Evolutionary conservation across 164 flowering plant genomes (phyloP).

Genomic region (Cinnamomum micranthum): DNA sequence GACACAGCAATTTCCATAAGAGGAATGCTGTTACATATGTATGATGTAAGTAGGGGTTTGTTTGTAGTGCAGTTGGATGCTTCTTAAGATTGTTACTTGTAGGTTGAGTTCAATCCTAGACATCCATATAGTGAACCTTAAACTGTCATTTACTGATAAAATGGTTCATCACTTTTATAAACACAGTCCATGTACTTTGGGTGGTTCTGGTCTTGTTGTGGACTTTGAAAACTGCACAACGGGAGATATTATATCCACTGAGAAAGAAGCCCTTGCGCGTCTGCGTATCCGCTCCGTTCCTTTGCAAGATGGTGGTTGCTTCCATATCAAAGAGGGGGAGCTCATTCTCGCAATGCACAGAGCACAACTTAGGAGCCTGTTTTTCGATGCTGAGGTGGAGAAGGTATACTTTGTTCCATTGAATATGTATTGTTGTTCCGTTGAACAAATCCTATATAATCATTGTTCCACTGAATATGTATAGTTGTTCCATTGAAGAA

Average conservation of each 20-base stretch:
- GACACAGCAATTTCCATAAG: not conserved
- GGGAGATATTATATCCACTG: constrained; percentile 20
- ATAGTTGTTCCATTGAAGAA: too few species aligned
- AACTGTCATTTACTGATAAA: not conserved
- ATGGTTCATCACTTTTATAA: not conserved
- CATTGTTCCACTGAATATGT: not conserved
- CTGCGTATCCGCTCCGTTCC: constrained; percentile 39
- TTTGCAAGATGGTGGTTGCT: constrained; percentile 37
- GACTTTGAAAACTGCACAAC: constrained; percentile 21
- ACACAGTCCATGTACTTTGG: constrained; percentile 16
- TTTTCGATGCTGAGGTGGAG: constrained; percentile 42
- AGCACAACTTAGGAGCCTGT: constrained; percentile 17
- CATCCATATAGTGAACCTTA: not conserved
- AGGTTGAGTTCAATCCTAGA: too few species aligned
- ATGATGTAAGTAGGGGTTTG: not conserved
- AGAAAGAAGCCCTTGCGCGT: constrained; percentile 25
- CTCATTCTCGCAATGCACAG: constrained; percentile 31
- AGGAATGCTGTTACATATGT: not conserved
- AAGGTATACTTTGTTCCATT: constrained; percentile 26
- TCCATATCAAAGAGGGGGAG: constrained; percentile 28
- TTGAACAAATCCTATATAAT: too few species aligned
- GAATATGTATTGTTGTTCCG: not conserved
- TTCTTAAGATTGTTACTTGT: not conserved
- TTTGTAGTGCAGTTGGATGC: not conserved
- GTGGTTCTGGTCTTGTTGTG: constrained; percentile 29